These are phyloP conservation scores for Neurospora africana DNA, from an alignment of 495 filamentous ascomycete genomes.

Conservation along the genomic window DNA sequence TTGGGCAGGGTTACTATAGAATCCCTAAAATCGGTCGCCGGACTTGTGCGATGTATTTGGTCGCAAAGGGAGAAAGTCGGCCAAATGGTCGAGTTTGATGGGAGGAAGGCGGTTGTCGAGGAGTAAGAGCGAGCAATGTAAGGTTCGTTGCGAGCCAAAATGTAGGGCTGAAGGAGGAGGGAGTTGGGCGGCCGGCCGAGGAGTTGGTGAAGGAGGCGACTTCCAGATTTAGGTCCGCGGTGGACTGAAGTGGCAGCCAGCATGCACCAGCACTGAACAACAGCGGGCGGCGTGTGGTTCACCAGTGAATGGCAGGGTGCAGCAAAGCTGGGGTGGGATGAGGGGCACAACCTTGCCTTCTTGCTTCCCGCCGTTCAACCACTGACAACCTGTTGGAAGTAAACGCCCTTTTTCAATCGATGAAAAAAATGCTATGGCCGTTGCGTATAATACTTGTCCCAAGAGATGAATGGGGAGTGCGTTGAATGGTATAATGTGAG, in stretches of 20 bases:
- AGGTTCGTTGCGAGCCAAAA: not conserved
- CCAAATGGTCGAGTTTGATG: not conserved
- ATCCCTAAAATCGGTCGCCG: not conserved
- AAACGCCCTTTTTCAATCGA: not conserved
- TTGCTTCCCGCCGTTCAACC: constrained; percentile 1
- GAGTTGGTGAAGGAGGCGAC: not conserved
- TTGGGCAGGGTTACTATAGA: not conserved
- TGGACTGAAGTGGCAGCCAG: not conserved
- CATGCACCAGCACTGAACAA: not conserved
- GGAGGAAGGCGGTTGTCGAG: not conserved
- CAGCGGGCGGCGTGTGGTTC: not conserved
- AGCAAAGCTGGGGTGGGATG: constrained; percentile 10
- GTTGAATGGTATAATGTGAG: not conserved
- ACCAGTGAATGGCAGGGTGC: not conserved
- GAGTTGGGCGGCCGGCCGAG: constrained; percentile 18
- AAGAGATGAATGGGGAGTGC: not conserved
- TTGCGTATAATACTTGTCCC: not conserved
- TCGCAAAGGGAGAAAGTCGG: not conserved
- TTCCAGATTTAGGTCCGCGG: not conserved
- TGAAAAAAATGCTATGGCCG: not conserved
- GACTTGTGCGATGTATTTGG: not conserved
- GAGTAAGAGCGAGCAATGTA: not conserved
- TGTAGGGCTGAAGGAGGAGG: constrained; percentile 16
- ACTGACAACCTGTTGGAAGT: not conserved
- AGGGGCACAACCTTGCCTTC: constrained; percentile 8